Percentiles rank a stretch among this genome's conserved stretches.
phyloP scores from a whole-genome alignment of 1,284 basidiomycete species.

The Papiliotrema terrestris region DNA sequence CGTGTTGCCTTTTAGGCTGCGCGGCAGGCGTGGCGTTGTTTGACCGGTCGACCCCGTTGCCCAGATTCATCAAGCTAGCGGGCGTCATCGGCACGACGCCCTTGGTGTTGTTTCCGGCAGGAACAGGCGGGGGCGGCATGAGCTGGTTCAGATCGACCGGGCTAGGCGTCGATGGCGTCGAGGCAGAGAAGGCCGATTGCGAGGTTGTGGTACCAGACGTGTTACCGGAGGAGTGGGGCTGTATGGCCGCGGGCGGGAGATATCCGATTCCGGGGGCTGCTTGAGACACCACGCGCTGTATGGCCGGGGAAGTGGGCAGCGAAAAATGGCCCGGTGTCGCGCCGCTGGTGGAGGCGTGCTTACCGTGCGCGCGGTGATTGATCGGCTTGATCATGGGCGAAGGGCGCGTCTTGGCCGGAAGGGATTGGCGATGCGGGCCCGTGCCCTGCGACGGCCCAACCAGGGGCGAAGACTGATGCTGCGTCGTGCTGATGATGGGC shows the following conservation, averaged over 20 bases:
- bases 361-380: constrained; percentile 25
- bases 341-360: constrained; percentile 8
- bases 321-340: constrained; percentile 5
- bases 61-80: constrained; percentile 80
- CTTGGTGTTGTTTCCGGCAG: constrained; percentile 20
- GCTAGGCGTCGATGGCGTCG: constrained; percentile 58
- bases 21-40: background rate
- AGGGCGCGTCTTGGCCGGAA: constrained; percentile 40
- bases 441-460: constrained; percentile 12
- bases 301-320: constrained; percentile 28
- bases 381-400: constrained; percentile 50
- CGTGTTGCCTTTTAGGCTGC: constrained; percentile 3
- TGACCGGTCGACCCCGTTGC: constrained; percentile 21
- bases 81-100: constrained; percentile 75
- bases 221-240: constrained; percentile 26
- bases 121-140: constrained; percentile 59
- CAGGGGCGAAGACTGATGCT: constrained; percentile 11
- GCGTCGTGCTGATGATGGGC: background rate
- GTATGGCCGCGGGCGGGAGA: constrained; percentile 39
- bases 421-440: constrained; percentile 41
- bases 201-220: background rate
- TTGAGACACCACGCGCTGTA: constrained; percentile 15
- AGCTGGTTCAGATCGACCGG: constrained; percentile 66
- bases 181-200: constrained; percentile 11
- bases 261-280: constrained; percentile 20